Conservation (phyloP, 2,329 filamentous ascomycete species). For the Aspergillus aculeatus region DNA sequence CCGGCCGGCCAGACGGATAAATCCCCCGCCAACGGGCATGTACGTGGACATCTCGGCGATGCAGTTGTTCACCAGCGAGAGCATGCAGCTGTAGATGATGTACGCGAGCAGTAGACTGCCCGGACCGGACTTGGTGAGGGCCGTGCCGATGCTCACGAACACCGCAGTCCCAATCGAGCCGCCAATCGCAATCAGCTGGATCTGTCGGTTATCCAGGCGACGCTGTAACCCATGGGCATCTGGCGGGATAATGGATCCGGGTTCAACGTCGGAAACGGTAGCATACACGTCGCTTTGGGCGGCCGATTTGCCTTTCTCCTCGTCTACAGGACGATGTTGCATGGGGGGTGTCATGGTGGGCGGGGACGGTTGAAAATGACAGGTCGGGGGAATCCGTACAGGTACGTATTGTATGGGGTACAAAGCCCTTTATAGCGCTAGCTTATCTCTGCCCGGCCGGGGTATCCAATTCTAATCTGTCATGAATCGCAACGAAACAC, state of each 20-base stretch:
- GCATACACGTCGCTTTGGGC: neutral
- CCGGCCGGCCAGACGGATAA: constrained; percentile 43
- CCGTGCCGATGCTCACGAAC: constrained; percentile 41
- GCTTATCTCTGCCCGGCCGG: neutral
- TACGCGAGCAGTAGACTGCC: constrained; percentile 41
- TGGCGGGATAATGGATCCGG: neutral
- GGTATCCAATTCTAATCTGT: neutral
- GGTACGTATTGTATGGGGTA: neutral
- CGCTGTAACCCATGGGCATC: constrained; percentile 7
- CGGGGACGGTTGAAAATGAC: neutral
- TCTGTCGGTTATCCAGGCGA: constrained; percentile 18
- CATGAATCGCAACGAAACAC: neutral
- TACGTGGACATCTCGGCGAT: constrained; percentile 48
- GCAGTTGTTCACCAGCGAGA: constrained; percentile 40
- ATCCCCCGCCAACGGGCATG: constrained; percentile 43
- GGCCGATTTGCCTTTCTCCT: neutral
- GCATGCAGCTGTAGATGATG: constrained; percentile 28
- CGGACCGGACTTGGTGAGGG: constrained; percentile 39
- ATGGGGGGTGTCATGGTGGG: neutral
- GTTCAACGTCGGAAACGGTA: neutral
- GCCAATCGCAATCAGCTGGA: constrained; percentile 39
- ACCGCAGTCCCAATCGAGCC: constrained; percentile 42
- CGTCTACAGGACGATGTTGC: neutral
- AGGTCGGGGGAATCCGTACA: neutral
- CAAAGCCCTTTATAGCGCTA: neutral